Base-by-base conservation (phyloP, 2,329 filamentous ascomycete genomes). In the Pseudopyrenochaeta lycopersici region DNA sequence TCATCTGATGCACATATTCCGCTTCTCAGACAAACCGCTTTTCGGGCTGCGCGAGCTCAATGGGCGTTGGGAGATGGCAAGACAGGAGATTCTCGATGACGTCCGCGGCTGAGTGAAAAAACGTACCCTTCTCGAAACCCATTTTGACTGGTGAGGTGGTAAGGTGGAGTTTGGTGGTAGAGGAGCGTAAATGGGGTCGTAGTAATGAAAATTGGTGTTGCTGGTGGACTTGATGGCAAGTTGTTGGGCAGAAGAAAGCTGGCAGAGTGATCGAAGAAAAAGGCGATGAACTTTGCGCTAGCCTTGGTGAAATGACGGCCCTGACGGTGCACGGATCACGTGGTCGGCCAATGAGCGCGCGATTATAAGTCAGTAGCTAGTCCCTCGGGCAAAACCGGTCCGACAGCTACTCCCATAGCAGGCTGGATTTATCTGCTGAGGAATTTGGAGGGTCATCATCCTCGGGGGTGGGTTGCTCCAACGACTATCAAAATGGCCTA, bases 121-220 rank as follows among this genome's bases (percentile, higher is more conserved):
- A 74, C 75, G 51, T 75, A 77, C 75, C 75, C 46, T 63, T 49
- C 63, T 73, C 72, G 70, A 74, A 73, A 70, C 73, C 74, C 75
- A 77, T 77, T 71, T 54, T 76, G 72, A 63, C n/a, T 57, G 50
- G 47, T 60, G n/a, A 20, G 60, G 55, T 62, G 36, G 54, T 58
- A 42, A 52, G 62, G 48, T 52, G 47, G 41, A 33, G 48, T 40
- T 46, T 53, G 56, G 58, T 58, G 60, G 52, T 51, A 40, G 38
- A 23, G 45, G 47, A 50, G 48, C 52, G 58, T 53, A 43, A 50
- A 60, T 61, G 58, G 46, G 51, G 48, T 54, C 36, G 48, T 58
- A 54, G 56, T 56, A 56, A 49, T 54, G 54, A 52, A 39, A 54
- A 57, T 41, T 57, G 56, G 42, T 38, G 52, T 40, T 17, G 36